Evolutionary conservation across 345 rosid species (phyloP), one percentile per base, ranked within the genome.

Genomic region (Raphanus sativus): DNA sequence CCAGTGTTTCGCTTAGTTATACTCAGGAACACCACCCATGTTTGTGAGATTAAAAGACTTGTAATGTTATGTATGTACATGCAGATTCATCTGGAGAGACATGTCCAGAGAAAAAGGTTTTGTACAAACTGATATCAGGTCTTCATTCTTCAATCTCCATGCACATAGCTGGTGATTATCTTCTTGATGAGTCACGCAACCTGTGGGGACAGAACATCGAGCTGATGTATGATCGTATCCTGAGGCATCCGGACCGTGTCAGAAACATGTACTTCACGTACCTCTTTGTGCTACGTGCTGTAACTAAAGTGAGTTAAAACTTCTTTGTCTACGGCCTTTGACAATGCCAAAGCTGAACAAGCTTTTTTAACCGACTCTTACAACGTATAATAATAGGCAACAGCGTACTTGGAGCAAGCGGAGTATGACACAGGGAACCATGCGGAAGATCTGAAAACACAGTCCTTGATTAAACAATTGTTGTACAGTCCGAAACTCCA

Each of bases 121-220:
- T 96, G 76, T 93, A 96, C 85, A 93, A 96, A 83, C 69, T 93
- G 87, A 93, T 96, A 81, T 96, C 99, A 9, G 98, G 99, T 68
- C 98, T 93, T 78, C 99, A 96, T 83, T 91, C 99, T 67, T 96
- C 99, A 13, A 96, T 96, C 56, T 96, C 98, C 0, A 86, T 89
- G 83, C 99, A 93, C 77, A 89, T 93, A 82, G 97, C 97, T 61
- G 87, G 88, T 52, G 97, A 92, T 67, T 95, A 89, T 84, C 89
- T 95, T 60, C 93, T 95, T 75, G 98, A 95, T 75, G 97, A 96
- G 83, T 76, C 90, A 55, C 80, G 82, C 56, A 89, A 84, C 64
- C 50, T 69, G 99, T 95, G 98, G 99, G 97, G 98, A 69, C 91
- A 84, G 74, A 93, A 96, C 85, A 86, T 86, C n/a, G 77, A 83